A percentile compares a stretch with the other conserved stretches of the same genome.
Evolutionary conservation across 352 stramenopile genomes (phyloP).

Genomic region (Phytophthora citrophthora): DNA sequence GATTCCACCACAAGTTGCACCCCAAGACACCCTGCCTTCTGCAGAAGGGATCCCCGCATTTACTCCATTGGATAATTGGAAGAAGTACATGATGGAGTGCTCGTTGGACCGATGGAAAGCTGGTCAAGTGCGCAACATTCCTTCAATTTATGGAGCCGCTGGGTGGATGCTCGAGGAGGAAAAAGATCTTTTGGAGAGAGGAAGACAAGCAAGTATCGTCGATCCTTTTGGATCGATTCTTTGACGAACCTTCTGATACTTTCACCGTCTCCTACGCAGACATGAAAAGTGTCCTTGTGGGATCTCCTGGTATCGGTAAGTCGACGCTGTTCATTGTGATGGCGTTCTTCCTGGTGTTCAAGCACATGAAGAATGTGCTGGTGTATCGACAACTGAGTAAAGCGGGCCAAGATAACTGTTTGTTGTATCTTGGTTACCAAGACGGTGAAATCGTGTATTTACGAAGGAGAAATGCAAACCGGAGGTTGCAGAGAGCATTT

Average conservation of each 20-base stretch:
- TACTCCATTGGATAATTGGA: background rate
- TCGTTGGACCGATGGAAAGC: background rate
- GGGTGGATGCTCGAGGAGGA: slow-evolving; percentile 21
- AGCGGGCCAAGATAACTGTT: slow-evolving; percentile 1
- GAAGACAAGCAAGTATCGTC: slow-evolving; percentile 28
- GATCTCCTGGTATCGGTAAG: slow-evolving; percentile 36
- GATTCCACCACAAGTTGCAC: background rate
- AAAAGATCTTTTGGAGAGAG: slow-evolving; percentile 27
- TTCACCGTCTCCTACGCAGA: background rate
- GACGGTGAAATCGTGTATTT: slow-evolving; percentile 13
- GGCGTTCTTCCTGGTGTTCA: slow-evolving; percentile 35
- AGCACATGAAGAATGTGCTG: slow-evolving; percentile 41
- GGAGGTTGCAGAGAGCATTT: background rate
- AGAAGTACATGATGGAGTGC: background rate
- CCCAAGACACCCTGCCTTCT: background rate
- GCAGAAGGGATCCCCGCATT: background rate
- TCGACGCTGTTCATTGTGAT: slow-evolving; percentile 38
- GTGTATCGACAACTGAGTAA: slow-evolving; percentile 31
- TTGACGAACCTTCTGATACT: background rate
- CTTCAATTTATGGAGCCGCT: background rate
- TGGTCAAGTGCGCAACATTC: background rate
- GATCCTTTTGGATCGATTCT: slow-evolving; percentile 20
- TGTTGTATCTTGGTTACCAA: slow-evolving; percentile 18
- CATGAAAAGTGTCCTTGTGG: slow-evolving; percentile 34
- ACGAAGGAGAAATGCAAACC: background rate